phyloP scores from a whole-genome alignment of 495 filamentous ascomycete species.

The Hypoxylon crocopeplum region DNA sequence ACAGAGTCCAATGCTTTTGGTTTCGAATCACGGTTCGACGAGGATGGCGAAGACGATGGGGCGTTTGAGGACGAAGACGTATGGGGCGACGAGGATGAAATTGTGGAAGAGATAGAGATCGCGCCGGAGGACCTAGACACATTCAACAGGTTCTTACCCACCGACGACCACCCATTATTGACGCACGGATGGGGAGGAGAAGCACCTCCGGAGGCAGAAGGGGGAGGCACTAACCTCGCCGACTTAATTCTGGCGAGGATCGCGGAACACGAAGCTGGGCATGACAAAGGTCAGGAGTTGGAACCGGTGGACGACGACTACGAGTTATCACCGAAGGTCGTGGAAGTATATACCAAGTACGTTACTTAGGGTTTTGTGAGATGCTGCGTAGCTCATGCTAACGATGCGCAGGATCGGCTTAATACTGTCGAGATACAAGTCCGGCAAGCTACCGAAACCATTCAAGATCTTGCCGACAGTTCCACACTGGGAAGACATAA shows the following conservation, averaged over 20 bases:
- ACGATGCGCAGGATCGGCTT: conserved; percentile 71
- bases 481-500: conserved; percentile 86
- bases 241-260: conserved; percentile 95
- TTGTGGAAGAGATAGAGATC: conserved; percentile 79
- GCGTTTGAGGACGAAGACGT: conserved; percentile 63
- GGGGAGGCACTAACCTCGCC: conserved; percentile 78
- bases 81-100: conserved; percentile 75
- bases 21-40: conserved; percentile 49
- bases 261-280: conserved; percentile 82
- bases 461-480: conserved; percentile 96
- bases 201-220: conserved; percentile 53
- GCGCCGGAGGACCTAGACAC: conserved; percentile 88
- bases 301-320: conserved; percentile 72
- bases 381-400: background rate
- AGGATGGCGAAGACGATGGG: conserved; percentile 41
- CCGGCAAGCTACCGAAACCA: conserved; percentile 91
- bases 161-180: conserved; percentile 59
- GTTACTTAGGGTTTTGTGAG: conserved; percentile 17
- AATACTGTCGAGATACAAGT: conserved; percentile 91
- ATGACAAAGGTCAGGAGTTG: conserved; percentile 47
- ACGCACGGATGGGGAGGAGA: conserved; percentile 47
- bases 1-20: conserved; percentile 48
- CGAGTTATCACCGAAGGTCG: conserved; percentile 85
- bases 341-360: conserved; percentile 92
- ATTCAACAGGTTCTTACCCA: conserved; percentile 88